Base-by-base conservation (phyloP, 768 basidiomycete species). In the Phanerochaete carnosa region DNA sequence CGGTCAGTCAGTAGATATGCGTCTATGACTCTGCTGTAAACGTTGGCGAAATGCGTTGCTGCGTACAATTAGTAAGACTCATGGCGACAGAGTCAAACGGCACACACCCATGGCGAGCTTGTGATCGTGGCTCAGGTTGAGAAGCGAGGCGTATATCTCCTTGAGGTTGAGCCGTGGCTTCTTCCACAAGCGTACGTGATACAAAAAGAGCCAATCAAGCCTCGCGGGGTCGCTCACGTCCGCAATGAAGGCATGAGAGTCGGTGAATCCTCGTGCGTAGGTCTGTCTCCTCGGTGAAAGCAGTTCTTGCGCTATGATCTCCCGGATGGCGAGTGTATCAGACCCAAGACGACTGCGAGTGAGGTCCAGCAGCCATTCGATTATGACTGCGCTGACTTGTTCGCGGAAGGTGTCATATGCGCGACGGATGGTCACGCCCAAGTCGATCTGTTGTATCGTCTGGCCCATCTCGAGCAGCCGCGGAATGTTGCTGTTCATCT, bases 1-100 rank as follows among this genome's bases (percentile, higher is more conserved):
- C 95, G 84, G 66, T 98, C 97, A 23, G 91, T 85, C 47, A 96
- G 85, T 9, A 98, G 85, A 74, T 95, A 98, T 1, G 93, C 85
- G 65, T 96, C 92, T 66, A 95, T 90, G 52, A 98, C 80, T 7
- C 88, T 82, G 59, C 88, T 88, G 74, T 98, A 99, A 11, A 93
- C 86, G 56, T 82, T 83, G 0, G 92, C 89, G 71, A 95, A 94
- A 65, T 89, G 90, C 5, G 88, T 85, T 12, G 92, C 94, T 95
- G 59, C 15, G 26, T 51, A 16, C 15, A 12, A 58, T n/a, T 67
- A 25, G 70, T 59, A 32, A 49, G 55, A 15, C 28, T 4, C 30
- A 8, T 8, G 23, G 28, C 22, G 9, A 9, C 13, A 25, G 8
- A 65, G 28, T 28, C 35, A 54, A 37, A 30, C 51, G 39, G 4